These are phyloP conservation scores for Yamadazyma insecticola DNA, from an alignment of 805 yeast species.

Conservation along the genomic window DNA sequence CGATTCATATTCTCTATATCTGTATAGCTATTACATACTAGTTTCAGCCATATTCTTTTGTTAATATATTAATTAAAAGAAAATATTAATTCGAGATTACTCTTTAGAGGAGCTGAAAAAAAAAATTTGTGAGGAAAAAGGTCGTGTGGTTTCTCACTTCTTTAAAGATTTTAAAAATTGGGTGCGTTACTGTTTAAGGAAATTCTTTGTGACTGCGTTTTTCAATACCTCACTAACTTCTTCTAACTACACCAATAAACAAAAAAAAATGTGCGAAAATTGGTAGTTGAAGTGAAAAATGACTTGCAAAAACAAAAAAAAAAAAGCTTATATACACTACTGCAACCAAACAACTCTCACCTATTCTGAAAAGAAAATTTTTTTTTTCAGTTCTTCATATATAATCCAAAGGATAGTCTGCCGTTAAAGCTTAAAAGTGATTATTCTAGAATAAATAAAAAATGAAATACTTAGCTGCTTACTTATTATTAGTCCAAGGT, in stretches of 20 bases:
- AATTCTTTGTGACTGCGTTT: slow-evolving; percentile 7
- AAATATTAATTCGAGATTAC: too few relatives aligned
- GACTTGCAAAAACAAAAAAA: too few relatives aligned
- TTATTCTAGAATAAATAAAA: slow-evolving; percentile 9
- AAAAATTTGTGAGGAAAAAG: slow-evolving; percentile 2
- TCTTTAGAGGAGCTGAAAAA: too few relatives aligned
- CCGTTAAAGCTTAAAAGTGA: slow-evolving; percentile 25
- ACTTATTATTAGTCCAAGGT: slow-evolving; percentile 44
- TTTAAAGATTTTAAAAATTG: not conserved
- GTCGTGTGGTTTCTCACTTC: slow-evolving; percentile 1
- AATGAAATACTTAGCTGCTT: slow-evolving; percentile 44
- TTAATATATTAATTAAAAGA: too few relatives aligned
- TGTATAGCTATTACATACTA: slow-evolving; percentile 20
- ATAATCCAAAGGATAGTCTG: slow-evolving; percentile 75
- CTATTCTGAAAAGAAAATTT: slow-evolving; percentile 9
- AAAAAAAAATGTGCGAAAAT: too few relatives aligned
- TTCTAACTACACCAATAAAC: too few relatives aligned
- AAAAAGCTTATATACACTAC: too few relatives aligned
- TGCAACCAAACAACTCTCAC: too few relatives aligned
- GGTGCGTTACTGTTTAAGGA: slow-evolving; percentile 1
- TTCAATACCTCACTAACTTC: too few relatives aligned
- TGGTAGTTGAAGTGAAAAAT: too few relatives aligned
- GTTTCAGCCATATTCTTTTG: slow-evolving; percentile 36
- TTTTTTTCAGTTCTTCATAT: too few relatives aligned
- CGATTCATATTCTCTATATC: too few relatives aligned